Conservation (phyloP, 257 asterid genomes). For the Solanum bukasovii region DNA sequence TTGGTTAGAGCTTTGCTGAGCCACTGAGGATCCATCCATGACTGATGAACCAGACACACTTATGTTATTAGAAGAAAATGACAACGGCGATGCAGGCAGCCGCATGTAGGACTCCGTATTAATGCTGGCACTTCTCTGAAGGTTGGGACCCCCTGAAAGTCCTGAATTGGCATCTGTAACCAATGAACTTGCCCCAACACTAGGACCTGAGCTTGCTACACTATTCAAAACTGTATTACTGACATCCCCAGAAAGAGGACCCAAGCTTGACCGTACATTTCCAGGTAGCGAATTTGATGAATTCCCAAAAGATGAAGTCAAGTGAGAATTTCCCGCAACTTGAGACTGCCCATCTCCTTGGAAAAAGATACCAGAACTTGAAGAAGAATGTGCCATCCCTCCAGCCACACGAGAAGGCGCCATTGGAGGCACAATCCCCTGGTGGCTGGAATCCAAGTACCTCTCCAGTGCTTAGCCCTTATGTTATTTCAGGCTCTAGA, state of each 20-base stretch:
- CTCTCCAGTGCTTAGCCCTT: conserved; percentile 27
- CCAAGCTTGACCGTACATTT: conserved; percentile 38
- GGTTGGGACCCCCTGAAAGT: conserved; percentile 77
- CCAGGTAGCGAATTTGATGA: conserved; percentile 50
- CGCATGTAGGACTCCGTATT: conserved; percentile 92
- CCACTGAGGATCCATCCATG: conserved; percentile 70
- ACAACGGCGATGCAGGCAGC: conserved; percentile 91
- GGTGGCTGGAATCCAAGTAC: conserved; percentile 25
- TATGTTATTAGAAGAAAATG: conserved; percentile 82
- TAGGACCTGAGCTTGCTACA: conserved; percentile 72
- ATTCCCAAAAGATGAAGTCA: conserved; percentile 65
- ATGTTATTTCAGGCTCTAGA: neutral
- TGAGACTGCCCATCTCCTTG: conserved; percentile 76
- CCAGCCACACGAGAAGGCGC: conserved; percentile 67
- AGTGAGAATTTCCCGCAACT: conserved; percentile 54
- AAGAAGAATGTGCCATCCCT: conserved; percentile 71
- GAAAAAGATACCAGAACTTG: conserved; percentile 71
- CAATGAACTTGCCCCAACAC: conserved; percentile 93
- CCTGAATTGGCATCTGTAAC: conserved; percentile 98
- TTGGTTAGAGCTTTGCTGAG: conserved; percentile 64
- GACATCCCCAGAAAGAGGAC: conserved; percentile 50
- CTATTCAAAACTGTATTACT: conserved; percentile 55
- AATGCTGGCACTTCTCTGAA: conserved; percentile 86
- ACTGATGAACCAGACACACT: conserved; percentile 82
- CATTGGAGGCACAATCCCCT: conserved; percentile 40